Conservation (phyloP, 768 basidiomycete genomes). For the Mycena floridula region DNA sequence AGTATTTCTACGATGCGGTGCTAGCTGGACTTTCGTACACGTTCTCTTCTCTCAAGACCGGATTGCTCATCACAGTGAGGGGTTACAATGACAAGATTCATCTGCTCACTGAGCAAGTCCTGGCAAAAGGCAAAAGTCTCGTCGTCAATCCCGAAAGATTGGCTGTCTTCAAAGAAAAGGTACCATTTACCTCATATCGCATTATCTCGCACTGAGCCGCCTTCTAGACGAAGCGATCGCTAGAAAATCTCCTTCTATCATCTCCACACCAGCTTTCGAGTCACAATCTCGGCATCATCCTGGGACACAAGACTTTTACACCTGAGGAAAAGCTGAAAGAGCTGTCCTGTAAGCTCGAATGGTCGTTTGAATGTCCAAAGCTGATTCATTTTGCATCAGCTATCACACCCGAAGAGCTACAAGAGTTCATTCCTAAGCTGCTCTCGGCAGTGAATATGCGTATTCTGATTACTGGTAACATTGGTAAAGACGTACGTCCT, state of each 20-base stretch:
- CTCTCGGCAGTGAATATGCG: slow-evolving; percentile 63
- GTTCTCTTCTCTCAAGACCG: slow-evolving; percentile 55
- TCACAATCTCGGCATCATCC: slow-evolving; percentile 65
- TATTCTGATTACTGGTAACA: slow-evolving; percentile 78
- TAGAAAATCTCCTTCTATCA: slow-evolving; percentile 82
- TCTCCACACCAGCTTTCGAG: slow-evolving; percentile 79
- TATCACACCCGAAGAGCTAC: slow-evolving; percentile 65
- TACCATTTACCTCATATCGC: slow-evolving; percentile 22
- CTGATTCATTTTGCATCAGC: slow-evolving; percentile 31
- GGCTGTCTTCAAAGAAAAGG: slow-evolving; percentile 80
- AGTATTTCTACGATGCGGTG: slow-evolving; percentile 89
- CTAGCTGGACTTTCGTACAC: slow-evolving; percentile 82
- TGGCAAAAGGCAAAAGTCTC: slow-evolving; percentile 61
- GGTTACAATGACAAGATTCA: slow-evolving; percentile 93
- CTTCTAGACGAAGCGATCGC: slow-evolving; percentile 63
- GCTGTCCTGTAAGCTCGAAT: slow-evolving; percentile 60
- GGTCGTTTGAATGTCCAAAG: not conserved
- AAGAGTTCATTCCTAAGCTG: slow-evolving; percentile 51
- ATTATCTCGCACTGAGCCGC: slow-evolving; percentile 3
- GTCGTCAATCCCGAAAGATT: slow-evolving; percentile 67
- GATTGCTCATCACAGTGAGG: slow-evolving; percentile 58
- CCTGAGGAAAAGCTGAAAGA: slow-evolving; percentile 71
- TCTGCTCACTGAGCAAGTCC: slow-evolving; percentile 64
- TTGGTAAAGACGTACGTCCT: slow-evolving; percentile 67
- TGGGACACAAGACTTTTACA: slow-evolving; percentile 71